Base-by-base conservation (phyloP, 305 asterid species). In the Fraxinus sp. region DNA sequence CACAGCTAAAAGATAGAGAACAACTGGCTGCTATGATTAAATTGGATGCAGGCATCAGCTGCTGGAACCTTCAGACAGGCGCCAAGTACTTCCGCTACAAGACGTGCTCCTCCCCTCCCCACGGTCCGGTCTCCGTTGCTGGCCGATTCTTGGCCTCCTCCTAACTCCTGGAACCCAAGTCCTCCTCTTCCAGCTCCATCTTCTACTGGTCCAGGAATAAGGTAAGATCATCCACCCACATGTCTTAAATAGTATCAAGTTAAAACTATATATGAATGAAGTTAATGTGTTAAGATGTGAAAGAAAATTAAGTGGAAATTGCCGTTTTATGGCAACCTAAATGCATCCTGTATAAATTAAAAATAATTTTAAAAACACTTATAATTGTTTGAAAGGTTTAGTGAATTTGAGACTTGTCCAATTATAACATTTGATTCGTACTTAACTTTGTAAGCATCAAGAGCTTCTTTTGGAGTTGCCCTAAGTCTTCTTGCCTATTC, bases 41-140 rank as follows among this genome's bases (percentile, higher is more conserved):
- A 2, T 32, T 90, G 0, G 98, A 95, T 82, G 92, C 90, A 82
- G 97, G 97, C 73, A 87, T 95, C 84, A 89, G 97, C 82, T 92
- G 97, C 83, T 94, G 97, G 98, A 96, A 96, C 91, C 91, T 94
- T 72, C 95, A 81, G 66, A 84, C 95, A 7, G 99, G 98, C 2
- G 86, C 90, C 64, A 96, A 96, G 87, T 81, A 84, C 79, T 89
- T 86, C 89, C 93, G 94, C 39, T 87, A 28, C 32, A 28, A 28
- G 32, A 28, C 32, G 3, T 28, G 32, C 90, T 89, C 97, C 62
- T 89, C 98, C 70, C 86, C 98, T 22, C 80, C 91, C 7, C 95
- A 91, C 77, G 98, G 97, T 77, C 93, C 94, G 18, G 78, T 87
- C 86, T 83, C 92, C 37, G 85, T 94, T 55, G 95, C 88, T 52